Evolutionary conservation across 257 asterid species (phyloP).

Genomic region (Agastache rugosa): DNA sequence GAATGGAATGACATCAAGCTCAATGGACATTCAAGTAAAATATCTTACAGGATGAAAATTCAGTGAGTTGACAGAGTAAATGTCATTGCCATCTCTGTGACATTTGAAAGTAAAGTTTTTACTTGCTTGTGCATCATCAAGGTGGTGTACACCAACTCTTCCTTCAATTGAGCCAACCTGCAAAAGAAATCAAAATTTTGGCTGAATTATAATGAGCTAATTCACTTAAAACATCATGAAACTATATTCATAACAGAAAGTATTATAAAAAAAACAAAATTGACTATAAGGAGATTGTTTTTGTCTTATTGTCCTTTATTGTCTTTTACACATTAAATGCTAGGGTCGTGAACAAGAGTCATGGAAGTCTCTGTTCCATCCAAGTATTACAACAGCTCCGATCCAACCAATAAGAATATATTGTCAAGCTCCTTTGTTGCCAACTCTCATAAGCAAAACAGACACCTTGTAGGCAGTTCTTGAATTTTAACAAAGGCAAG

Average conservation of each 20-base stretch:
- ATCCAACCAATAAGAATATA: background rate
- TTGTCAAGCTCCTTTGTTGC: background rate
- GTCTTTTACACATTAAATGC: background rate
- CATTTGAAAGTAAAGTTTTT: slow-evolving; percentile 98
- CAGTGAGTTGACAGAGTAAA: slow-evolving; percentile 89
- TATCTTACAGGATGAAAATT: slow-evolving; percentile 93
- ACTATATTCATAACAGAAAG: background rate
- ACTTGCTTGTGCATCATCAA: slow-evolving; percentile 76
- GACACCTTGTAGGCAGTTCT: background rate
- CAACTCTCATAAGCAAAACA: background rate
- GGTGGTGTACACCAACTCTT: slow-evolving; percentile 96
- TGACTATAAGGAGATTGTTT: background rate
- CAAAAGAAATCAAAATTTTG: slow-evolving; percentile 22
- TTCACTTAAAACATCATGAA: slow-evolving; percentile 15
- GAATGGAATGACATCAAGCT: slow-evolving; percentile 8
- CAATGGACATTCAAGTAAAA: slow-evolving; percentile 21
- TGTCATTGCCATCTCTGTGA: slow-evolving; percentile 89
- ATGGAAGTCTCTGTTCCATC: background rate
- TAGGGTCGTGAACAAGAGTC: slow-evolving; percentile 8
- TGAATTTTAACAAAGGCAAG: background rate
- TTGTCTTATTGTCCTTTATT: background rate
- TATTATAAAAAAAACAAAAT: slow-evolving; percentile 17
- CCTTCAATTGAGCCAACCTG: slow-evolving; percentile 99
- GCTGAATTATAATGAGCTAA: background rate
- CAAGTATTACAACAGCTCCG: background rate